A percentile compares a stretch with the other conserved stretches of the same genome.
These are phyloP conservation scores for Pseudohalonectria lignicola DNA, from an alignment of 2,329 filamentous ascomycete genomes.

Conservation along the genomic window DNA sequence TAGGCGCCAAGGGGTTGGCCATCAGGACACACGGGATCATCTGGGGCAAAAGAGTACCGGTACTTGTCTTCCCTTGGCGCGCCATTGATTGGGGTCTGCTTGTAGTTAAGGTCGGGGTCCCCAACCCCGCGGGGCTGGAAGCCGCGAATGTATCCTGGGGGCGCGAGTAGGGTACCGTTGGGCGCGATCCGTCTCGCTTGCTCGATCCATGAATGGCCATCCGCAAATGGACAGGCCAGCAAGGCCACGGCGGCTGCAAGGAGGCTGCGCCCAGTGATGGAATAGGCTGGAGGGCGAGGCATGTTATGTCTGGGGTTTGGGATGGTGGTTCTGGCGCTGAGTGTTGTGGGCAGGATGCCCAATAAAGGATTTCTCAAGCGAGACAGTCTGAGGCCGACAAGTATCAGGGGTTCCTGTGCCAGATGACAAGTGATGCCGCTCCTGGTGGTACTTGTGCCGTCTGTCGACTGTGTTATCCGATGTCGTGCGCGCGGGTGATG, in stretches of 20 bases:
- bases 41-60: background rate
- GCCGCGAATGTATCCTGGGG: conserved; percentile 64
- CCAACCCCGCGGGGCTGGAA: conserved; percentile 53
- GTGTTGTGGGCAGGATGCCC: background rate
- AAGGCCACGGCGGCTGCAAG: conserved; percentile 7
- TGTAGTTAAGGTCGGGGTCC: no score
- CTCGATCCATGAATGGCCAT: conserved; percentile 77
- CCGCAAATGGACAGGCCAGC: conserved; percentile 12
- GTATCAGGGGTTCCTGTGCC: no score
- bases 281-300: background rate
- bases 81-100: background rate
- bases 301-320: background rate
- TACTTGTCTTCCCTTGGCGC: background rate
- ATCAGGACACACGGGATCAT: no score
- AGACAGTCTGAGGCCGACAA: no score
- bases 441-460: no score
- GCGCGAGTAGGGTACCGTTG: conserved; percentile 63
- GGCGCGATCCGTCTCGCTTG: conserved; percentile 57
- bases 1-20: conserved; percentile 18
- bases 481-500: no score
- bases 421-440: no score
- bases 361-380: no score
- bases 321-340: background rate
- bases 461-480: no score
- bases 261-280: no score